Base-by-base conservation (phyloP, 805 yeast genomes). In the Lipomyces kockii region DNA sequence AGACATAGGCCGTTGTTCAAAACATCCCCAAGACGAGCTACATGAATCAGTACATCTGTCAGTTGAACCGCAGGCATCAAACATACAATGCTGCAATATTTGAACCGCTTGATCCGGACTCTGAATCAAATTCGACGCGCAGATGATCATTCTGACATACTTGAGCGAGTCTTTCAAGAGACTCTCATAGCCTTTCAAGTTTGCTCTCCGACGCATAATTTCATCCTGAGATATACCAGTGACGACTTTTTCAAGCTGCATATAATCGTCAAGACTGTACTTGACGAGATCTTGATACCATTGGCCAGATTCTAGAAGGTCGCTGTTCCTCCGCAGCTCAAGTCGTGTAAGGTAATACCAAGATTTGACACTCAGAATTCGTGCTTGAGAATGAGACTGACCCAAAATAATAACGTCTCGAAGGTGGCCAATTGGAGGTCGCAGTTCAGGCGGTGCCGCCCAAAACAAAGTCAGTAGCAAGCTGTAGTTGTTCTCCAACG, bases 301-400 rank as follows among this genome's bases (percentile, higher is more conserved):
- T 25, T 62, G 65, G 11, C 70, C 65, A 17, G 64, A 35, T 35
- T 71, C 71, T 7, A 46, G 25, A 2, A 69, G 39, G 11, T 57
- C 64, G 2, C 39, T 43, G n/a, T 58, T 49, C 29, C 29, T 64
- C 46, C 39, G 22, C 9, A 64, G 53, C 22, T 62, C 66, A 22
- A 73, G 62, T n/a, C 70, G 60, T 14, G 67, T 56, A 20, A 71
- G 53, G 57, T 65, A 65, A 32, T 60, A 67, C 76, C 76, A 73
- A 9, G 76, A 68, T 53, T 73, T 74, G n/a, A 72, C 69, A 53
- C 75, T 73, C 43, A 73, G 53, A 25, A 72, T 62, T 8, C 76
- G 69, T 2, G 76, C 76, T 29, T 71, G 70, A 8, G 67, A 57
- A 69, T 73, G 76, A 0, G 76, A 60, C 27, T 70, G 60, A 20